A percentile compares a stretch with the other conserved stretches of the same genome.
Evolutionary conservation across 2,329 filamentous ascomycete species (phyloP).

Genomic region (Fusarium robinianum): DNA sequence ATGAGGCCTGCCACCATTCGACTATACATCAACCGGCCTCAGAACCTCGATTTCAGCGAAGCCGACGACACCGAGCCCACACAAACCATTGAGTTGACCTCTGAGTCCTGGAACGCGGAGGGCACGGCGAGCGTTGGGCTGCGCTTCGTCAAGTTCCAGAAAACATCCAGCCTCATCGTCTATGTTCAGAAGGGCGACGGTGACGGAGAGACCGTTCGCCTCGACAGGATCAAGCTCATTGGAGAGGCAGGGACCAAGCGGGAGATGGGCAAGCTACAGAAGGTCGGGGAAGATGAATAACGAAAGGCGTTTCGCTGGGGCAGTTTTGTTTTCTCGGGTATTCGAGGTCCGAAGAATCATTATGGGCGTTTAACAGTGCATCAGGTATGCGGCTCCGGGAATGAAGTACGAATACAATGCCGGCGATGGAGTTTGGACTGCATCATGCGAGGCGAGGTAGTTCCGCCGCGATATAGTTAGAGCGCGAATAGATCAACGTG

Average conservation of each 20-base stretch:
- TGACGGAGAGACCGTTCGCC: slow-evolving; percentile 80
- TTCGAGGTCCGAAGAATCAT: no score
- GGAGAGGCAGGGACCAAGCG: slow-evolving; percentile 91
- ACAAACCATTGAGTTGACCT: slow-evolving; percentile 75
- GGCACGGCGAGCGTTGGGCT: slow-evolving; percentile 74
- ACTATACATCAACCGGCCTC: slow-evolving; percentile 84
- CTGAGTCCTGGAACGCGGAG: slow-evolving; percentile 80
- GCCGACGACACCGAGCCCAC: slow-evolving; percentile 83
- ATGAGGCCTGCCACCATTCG: slow-evolving; percentile 83
- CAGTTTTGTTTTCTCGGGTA: no score
- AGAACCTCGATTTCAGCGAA: slow-evolving; percentile 93
- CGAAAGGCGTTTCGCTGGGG: no score
- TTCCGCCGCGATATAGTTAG: slow-evolving; percentile 18
- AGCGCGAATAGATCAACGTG: slow-evolving; percentile 28
- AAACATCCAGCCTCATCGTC: slow-evolving; percentile 81
- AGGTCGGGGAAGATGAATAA: slow-evolving; percentile 78
- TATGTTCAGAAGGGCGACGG: slow-evolving; percentile 88
- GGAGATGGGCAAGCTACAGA: slow-evolving; percentile 92
- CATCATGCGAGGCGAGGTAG: slow-evolving; percentile 15
- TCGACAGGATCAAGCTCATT: slow-evolving; percentile 79
- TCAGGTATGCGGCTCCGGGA: slow-evolving; percentile 10
- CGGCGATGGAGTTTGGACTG: slow-evolving; percentile 29
- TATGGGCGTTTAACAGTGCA: slow-evolving; percentile 14
- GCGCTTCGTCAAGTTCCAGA: slow-evolving; percentile 97
- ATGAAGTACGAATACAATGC: no score